phyloP scores from a whole-genome alignment of 1,139 yeast species.

The Magnusiomyces suaveolens region DNA sequence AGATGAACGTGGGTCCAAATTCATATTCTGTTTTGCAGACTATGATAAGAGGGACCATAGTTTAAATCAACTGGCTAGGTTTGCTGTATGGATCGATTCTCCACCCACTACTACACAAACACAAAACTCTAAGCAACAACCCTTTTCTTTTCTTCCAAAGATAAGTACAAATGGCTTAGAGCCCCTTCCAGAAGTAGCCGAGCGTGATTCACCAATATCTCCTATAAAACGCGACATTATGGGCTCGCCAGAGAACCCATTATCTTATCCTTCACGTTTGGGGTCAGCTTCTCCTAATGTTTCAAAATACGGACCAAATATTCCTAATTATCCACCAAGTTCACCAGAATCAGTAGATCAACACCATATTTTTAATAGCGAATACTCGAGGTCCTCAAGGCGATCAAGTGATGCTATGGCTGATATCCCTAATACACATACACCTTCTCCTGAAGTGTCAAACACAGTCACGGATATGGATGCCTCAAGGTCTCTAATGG shows the following conservation, averaged over 20 bases:
- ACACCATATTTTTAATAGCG: background rate
- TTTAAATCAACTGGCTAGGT: conserved; percentile 28
- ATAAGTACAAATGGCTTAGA: background rate
- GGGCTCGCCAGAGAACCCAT: background rate
- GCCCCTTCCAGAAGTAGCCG: background rate
- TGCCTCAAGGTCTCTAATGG: background rate
- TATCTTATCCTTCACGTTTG: background rate
- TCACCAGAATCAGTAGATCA: conserved; percentile 4
- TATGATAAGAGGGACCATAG: conserved; percentile 33
- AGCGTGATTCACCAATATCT: background rate
- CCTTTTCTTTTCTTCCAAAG: background rate
- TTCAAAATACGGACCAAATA: conserved; percentile 2
- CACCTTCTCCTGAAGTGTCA: too few relatives aligned
- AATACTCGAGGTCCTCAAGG: background rate
- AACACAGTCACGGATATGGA: background rate
- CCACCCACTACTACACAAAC: background rate
- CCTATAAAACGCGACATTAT: background rate
- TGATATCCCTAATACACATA: background rate
- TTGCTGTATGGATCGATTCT: conserved; percentile 29
- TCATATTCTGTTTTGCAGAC: conserved; percentile 32
- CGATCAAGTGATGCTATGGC: background rate
- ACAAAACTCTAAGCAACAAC: background rate
- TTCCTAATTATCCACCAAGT: background rate
- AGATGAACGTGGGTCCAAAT: conserved; percentile 20
- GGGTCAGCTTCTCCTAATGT: conserved; percentile 10